Conservation (phyloP, 345 rosid genomes). For the Sonneratia caseolaris region DNA sequence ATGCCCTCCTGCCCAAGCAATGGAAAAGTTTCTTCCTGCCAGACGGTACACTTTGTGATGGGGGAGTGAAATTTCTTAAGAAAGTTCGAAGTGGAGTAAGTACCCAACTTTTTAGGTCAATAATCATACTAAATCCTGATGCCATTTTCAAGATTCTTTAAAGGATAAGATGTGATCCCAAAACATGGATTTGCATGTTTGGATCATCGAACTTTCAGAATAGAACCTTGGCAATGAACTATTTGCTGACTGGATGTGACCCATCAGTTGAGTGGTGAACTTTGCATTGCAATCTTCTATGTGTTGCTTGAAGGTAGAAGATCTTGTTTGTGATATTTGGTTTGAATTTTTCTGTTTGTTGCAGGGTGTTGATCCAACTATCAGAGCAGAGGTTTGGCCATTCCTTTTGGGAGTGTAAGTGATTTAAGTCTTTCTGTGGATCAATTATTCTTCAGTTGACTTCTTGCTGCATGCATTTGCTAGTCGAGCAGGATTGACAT, state of each 20-base stretch:
- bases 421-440: not conserved
- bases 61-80: constrained; percentile 76
- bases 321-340: constrained; percentile 6
- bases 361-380: constrained; percentile 87
- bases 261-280: not conserved
- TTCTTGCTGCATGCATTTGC: not conserved
- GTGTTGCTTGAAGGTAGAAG: not conserved
- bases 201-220: not conserved
- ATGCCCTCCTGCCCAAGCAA: constrained; percentile 61
- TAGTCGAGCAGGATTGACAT: not conserved
- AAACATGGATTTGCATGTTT: not conserved
- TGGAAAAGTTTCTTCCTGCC: constrained; percentile 66
- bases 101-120: constrained; percentile 9
- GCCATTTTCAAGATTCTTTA: not conserved
- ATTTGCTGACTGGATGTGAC: not conserved
- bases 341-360: constrained; percentile 11
- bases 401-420: constrained; percentile 95
- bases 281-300: too few relatives aligned
- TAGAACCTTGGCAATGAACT: not conserved
- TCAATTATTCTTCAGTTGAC: not conserved
- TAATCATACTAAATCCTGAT: not conserved
- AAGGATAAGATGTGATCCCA: not conserved
- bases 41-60: constrained; percentile 69
- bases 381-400: constrained; percentile 93
- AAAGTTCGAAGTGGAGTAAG: constrained; percentile 93